Percentiles rank a stretch among this genome's conserved stretches.
Conservation (phyloP, 1,284 basidiomycete species). For the Melampsora abietis-canadensis region DNA sequence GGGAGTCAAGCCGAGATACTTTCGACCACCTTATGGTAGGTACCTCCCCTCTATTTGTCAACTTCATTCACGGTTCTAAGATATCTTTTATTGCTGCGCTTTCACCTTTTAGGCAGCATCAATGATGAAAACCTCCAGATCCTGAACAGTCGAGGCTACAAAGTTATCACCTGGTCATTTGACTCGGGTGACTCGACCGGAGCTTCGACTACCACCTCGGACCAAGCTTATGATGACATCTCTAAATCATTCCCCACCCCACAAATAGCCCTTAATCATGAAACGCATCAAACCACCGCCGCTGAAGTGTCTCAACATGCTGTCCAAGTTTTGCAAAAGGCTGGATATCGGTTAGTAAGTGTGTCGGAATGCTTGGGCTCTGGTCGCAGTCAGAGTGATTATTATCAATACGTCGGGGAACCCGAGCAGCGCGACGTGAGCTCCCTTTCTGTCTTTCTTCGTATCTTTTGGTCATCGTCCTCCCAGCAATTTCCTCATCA, state of each 20-base stretch:
- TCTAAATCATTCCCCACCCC: not conserved
- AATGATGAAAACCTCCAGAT: constrained; percentile 19
- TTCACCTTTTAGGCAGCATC: not conserved
- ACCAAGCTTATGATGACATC: constrained; percentile 4
- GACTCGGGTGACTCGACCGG: constrained; percentile 35
- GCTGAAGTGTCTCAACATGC: not conserved
- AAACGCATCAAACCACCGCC: not conserved
- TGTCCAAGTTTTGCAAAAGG: not conserved
- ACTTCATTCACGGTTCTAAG: not conserved
- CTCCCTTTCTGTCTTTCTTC: not conserved
- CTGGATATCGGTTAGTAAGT: constrained; percentile 1
- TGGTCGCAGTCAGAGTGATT: not conserved
- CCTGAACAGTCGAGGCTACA: constrained; percentile 24
- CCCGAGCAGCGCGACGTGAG: not conserved
- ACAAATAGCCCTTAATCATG: constrained; percentile 10
- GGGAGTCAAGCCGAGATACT: constrained; percentile 30
- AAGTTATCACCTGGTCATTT: constrained; percentile 30
- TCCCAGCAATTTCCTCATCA: not conserved
- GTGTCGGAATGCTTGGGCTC: not conserved
- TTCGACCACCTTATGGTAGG: constrained; percentile 38
- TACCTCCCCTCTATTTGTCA: not conserved
- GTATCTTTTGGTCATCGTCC: not conserved
- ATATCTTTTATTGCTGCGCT: not conserved
- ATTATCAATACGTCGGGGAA: not conserved
- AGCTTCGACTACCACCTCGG: not conserved